phyloP scores from a whole-genome alignment of 345 rosid species.

The Dovyalis caffra region DNA sequence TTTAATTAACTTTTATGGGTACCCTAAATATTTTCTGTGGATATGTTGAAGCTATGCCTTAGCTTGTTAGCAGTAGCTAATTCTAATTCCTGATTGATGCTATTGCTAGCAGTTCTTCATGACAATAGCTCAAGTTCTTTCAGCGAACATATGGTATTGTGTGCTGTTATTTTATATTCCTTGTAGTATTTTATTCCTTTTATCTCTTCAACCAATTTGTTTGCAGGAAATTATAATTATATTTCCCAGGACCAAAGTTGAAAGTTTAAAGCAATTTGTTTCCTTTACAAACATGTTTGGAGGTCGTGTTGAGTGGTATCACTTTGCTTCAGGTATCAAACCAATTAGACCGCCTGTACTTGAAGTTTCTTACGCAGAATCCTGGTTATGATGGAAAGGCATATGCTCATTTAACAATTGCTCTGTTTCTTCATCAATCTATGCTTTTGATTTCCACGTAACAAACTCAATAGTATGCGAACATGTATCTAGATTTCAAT shows the following conservation, averaged over 20 bases:
- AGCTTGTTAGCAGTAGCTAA: neutral
- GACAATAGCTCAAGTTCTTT: neutral
- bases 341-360: conserved; percentile 71
- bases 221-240: neutral
- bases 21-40: neutral
- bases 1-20: neutral
- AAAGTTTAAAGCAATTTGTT: neutral
- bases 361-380: conserved; percentile 77
- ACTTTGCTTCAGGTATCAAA: conserved; percentile 69
- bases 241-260: neutral
- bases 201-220: neutral
- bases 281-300: conserved; percentile 11
- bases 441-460: neutral
- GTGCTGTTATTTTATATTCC: neutral
- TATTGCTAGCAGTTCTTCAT: neutral
- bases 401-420: conserved; percentile 16
- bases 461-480: neutral
- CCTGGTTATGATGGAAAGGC: conserved; percentile 99
- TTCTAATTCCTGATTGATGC: neutral
- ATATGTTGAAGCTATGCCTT: neutral
- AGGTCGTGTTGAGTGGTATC: conserved; percentile 14
- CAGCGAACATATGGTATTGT: neutral
- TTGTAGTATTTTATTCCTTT: neutral
- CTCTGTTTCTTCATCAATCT: conserved; percentile 20
- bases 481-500: conserved; percentile 65